A percentile compares a stretch with the other conserved stretches of the same genome.
These are phyloP conservation scores for Bipolaris victoriae DNA, from an alignment of 2,329 filamentous ascomycete genomes.

Conservation along the genomic window DNA sequence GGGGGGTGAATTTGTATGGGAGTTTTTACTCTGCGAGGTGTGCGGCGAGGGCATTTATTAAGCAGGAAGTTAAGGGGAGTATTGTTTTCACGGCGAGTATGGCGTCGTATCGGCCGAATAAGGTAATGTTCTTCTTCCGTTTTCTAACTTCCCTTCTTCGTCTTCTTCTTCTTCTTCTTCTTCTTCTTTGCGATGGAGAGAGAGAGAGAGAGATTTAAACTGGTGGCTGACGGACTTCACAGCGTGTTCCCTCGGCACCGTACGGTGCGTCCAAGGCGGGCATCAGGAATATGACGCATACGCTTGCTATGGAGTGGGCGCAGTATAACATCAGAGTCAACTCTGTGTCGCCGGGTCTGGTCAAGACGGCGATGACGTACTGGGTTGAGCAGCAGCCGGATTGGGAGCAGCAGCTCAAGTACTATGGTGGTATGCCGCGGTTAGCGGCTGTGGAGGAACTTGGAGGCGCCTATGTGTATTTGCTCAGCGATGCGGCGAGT, in stretches of 20 bases:
- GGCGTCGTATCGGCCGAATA: conserved; percentile 57
- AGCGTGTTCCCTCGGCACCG: conserved; percentile 47
- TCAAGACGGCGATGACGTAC: conserved; percentile 51
- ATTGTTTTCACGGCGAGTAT: conserved; percentile 57
- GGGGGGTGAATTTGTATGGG: conserved; percentile 55
- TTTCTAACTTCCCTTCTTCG: not conserved
- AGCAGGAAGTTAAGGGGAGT: conserved; percentile 53
- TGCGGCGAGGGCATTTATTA: conserved; percentile 55
- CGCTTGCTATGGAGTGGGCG: conserved; percentile 51
- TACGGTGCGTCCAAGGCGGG: conserved; percentile 56
- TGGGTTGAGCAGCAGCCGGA: conserved; percentile 60
- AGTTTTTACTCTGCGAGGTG: conserved; percentile 54
- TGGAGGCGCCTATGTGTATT: conserved; percentile 63
- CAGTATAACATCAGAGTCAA: conserved; percentile 49
- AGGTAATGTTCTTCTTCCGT: conserved; percentile 24
- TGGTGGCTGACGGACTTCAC: not conserved
- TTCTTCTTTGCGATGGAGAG: not conserved
- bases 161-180: not conserved
- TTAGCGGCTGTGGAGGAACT: conserved; percentile 61
- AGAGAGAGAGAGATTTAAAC: no score
- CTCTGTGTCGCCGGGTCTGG: conserved; percentile 45
- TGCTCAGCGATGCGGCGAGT: conserved; percentile 60
- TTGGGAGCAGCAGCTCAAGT: conserved; percentile 64
- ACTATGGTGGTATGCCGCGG: conserved; percentile 64
- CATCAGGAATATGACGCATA: conserved; percentile 53